phyloP scores from a whole-genome alignment of 2,329 filamentous ascomycete genomes.

The Aspergillus quadricinctus region DNA sequence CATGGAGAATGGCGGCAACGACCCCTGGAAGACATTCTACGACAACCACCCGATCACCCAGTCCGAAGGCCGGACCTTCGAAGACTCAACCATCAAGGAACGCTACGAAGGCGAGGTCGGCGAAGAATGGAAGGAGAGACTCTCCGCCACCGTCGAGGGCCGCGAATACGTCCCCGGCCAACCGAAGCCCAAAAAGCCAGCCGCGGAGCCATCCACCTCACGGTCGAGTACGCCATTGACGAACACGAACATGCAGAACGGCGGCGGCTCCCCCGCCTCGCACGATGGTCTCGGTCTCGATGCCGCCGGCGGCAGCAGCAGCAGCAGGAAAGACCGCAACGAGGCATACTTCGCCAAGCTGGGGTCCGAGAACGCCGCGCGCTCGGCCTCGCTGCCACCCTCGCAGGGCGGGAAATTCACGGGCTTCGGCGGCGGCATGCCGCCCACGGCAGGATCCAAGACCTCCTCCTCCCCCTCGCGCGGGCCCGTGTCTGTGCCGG shows the following conservation, averaged over 20 bases:
- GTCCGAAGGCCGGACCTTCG: constrained; percentile 68
- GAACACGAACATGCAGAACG: constrained; percentile 8
- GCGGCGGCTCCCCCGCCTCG: constrained; percentile 23
- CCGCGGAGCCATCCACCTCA: constrained; percentile 26
- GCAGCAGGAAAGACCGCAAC: constrained; percentile 61
- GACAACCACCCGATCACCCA: constrained; percentile 64
- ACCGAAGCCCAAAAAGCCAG: constrained; percentile 46
- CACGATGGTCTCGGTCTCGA: constrained; percentile 19
- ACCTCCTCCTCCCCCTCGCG: background rate
- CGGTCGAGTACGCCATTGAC: constrained; percentile 25
- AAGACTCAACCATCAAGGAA: constrained; percentile 84
- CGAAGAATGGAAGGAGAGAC: constrained; percentile 90
- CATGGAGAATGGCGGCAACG: constrained; percentile 90
- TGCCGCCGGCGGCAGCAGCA: constrained; percentile 42
- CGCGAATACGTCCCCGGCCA: constrained; percentile 75
- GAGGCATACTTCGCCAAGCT: constrained; percentile 87
- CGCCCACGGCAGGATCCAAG: constrained; percentile 42
- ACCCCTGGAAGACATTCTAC: constrained; percentile 82
- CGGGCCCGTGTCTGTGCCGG: constrained; percentile 41
- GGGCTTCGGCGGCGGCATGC: constrained; percentile 80
- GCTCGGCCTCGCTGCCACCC: constrained; percentile 71
- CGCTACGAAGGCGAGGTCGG: constrained; percentile 84
- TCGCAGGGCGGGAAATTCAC: constrained; percentile 88
- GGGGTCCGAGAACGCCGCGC: constrained; percentile 74
- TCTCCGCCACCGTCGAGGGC: constrained; percentile 83